Evolutionary conservation across 2,329 filamentous ascomycete species (phyloP).

Genomic region (Aureobasidium sp.): DNA sequence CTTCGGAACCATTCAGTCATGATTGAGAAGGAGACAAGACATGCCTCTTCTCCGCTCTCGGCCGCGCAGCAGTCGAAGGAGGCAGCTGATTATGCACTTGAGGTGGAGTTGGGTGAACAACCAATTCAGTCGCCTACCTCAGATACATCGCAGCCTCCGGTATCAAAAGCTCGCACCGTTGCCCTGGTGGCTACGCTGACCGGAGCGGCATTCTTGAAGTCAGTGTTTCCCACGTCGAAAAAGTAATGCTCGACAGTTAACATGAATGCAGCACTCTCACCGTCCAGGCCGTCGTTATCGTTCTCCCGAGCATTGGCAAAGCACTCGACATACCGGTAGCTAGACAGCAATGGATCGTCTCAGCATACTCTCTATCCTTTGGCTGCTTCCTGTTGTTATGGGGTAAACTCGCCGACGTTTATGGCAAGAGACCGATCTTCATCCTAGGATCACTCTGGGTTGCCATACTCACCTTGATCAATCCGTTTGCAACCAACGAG

Average conservation of each 20-base stretch:
- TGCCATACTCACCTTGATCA: conserved; percentile 48
- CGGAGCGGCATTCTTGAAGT: conserved; percentile 19
- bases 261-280: conserved; percentile 19
- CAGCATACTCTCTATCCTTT: conserved; percentile 57
- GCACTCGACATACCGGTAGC: conserved; percentile 26
- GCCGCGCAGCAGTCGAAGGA: neutral
- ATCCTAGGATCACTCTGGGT: conserved; percentile 57
- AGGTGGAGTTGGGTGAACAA: neutral
- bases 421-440: conserved; percentile 58
- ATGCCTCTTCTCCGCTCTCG: neutral
- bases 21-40: neutral
- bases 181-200: conserved; percentile 24
- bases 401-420: conserved; percentile 60
- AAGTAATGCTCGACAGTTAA: neutral
- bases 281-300: conserved; percentile 28
- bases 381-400: conserved; percentile 61
- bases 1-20: neutral
- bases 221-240: neutral
- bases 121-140: neutral
- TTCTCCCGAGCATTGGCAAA: conserved; percentile 26
- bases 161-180: conserved; percentile 24
- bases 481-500: conserved; percentile 58
- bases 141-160: neutral
- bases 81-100: neutral
- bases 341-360: conserved; percentile 51